Conservation (phyloP, 2,329 filamentous ascomycete genomes). For the Colletotrichum sp. region DNA sequence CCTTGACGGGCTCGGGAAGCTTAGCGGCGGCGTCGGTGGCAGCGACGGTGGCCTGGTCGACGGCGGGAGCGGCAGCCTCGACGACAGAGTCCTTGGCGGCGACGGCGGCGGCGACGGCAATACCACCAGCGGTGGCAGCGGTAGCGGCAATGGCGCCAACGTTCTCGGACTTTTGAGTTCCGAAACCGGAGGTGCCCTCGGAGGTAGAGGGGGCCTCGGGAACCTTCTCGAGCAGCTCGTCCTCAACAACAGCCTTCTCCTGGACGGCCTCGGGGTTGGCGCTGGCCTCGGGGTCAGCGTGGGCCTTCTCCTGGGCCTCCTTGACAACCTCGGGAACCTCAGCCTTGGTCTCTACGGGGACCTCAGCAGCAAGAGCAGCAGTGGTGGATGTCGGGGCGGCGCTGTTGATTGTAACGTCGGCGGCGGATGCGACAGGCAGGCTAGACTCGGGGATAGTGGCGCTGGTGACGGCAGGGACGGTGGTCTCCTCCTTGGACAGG, state of each 20-base stretch:
- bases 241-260: slow-evolving; percentile 75
- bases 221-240: slow-evolving; percentile 73
- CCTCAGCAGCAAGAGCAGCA: slow-evolving; percentile 69
- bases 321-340: slow-evolving; percentile 69
- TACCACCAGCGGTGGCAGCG: slow-evolving; percentile 41
- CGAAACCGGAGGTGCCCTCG: slow-evolving; percentile 57
- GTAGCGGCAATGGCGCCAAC: slow-evolving; percentile 42
- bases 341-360: slow-evolving; percentile 64
- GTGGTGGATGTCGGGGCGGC: slow-evolving; percentile 66
- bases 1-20: slow-evolving; percentile 60
- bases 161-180: slow-evolving; percentile 58
- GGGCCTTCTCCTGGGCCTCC: slow-evolving; percentile 73
- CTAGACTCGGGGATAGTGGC: slow-evolving; percentile 84
- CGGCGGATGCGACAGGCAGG: slow-evolving; percentile 63
- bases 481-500: slow-evolving; percentile 39
- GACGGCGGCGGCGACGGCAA: slow-evolving; percentile 37
- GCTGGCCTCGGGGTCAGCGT: slow-evolving; percentile 70
- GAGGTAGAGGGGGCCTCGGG: slow-evolving; percentile 63
- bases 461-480: slow-evolving; percentile 59
- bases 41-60: slow-evolving; percentile 38
- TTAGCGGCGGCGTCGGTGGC: slow-evolving; percentile 47
- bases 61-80: slow-evolving; percentile 42
- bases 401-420: slow-evolving; percentile 56
- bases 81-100: slow-evolving; percentile 28
- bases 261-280: slow-evolving; percentile 68